Evolutionary conservation across 1,284 basidiomycete genomes (phyloP).

Genomic region (Grifola frondosa): DNA sequence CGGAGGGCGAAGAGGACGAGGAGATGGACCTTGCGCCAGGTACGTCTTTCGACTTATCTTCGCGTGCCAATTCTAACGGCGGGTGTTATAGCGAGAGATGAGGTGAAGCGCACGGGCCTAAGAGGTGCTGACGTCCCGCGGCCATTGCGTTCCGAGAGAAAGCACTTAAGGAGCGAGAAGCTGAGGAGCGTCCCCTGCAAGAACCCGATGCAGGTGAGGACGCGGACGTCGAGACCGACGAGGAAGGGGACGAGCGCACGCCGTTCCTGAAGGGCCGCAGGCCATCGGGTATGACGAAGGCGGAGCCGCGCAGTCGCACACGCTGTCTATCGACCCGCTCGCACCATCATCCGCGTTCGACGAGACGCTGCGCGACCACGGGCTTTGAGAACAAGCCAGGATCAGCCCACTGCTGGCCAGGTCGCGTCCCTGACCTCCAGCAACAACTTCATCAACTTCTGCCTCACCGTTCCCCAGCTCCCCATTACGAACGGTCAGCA

Average conservation of each 20-base stretch:
- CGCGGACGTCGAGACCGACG: conserved; percentile 30
- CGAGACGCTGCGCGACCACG: conserved; percentile 65
- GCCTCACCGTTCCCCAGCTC: conserved; percentile 41
- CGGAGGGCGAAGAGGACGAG: conserved; percentile 90
- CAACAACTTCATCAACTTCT: conserved; percentile 62
- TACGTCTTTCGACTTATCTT: conserved; percentile 8
- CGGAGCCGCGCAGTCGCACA: conserved; percentile 35
- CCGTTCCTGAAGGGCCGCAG: conserved; percentile 38
- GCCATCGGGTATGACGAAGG: conserved; percentile 14
- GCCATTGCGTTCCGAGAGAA: conserved; percentile 83
- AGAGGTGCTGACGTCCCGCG: conserved; percentile 67
- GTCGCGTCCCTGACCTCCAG: conserved; percentile 45
- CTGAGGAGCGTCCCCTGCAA: conserved; percentile 13
- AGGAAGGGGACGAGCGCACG: conserved; percentile 42
- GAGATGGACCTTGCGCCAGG: conserved; percentile 59
- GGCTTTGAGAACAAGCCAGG: conserved; percentile 52
- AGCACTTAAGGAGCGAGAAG: conserved; percentile 58
- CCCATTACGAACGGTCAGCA: conserved; percentile 32
- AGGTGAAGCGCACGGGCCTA: conserved; percentile 77
- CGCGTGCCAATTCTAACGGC: not conserved
- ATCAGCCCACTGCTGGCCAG: conserved; percentile 44
- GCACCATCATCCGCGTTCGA: conserved; percentile 81
- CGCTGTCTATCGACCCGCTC: conserved; percentile 80
- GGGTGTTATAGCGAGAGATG: conserved; percentile 60
- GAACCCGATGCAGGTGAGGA: conserved; percentile 20